Base-by-base conservation (phyloP, 2,329 filamentous ascomycete genomes). In the Aaosphaeria pasadenensis region DNA sequence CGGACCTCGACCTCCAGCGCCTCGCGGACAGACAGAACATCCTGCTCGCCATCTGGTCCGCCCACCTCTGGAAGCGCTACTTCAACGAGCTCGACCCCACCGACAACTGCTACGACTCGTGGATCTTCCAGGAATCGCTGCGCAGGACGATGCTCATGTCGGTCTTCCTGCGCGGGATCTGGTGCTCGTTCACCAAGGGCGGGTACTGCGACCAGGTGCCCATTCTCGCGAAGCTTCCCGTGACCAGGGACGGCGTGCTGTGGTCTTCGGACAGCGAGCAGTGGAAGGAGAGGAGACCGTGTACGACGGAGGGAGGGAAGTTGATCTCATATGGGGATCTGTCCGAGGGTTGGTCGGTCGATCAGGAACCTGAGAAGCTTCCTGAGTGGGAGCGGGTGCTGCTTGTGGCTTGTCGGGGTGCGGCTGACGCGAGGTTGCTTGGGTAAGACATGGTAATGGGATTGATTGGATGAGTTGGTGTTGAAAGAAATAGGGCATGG, bases 111-210 rank as follows among this genome's bases (percentile, higher is more conserved):
- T 49, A 54, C 39, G 45, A 52, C 5, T 44, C 43, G 1, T 66
- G 60, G 58, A 45, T 63, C 3, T 66, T 66, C 44, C 52, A 62
- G 42, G 63, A 65, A 39, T 65, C 60, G 5, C 47, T 66, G 0
- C 58, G 63, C 3, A 53, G 62, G 45, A 63, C 63, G 1, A 54
- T 65, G 7, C 48, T 66, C 44, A 60, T 66, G 7, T 62, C 60
- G 0, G 54, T 61, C 1, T 62, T 63, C 35, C 42, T 60, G 24
- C 57, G 64, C 29, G 62, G 63, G 36, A 53, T 41, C 1, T 66
- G 59, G 60, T 52, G 45, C 17, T 47, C 48, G 5, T 41, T 60
- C 2, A 59, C 50, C 1, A 50, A 50, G 13, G 56, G 46, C 7
- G 63, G 62, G 2, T 39, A 60, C 5, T 62, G 60, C 30, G 55